Conservation (phyloP, 1,139 yeast species). For the Diutina catenulata region DNA sequence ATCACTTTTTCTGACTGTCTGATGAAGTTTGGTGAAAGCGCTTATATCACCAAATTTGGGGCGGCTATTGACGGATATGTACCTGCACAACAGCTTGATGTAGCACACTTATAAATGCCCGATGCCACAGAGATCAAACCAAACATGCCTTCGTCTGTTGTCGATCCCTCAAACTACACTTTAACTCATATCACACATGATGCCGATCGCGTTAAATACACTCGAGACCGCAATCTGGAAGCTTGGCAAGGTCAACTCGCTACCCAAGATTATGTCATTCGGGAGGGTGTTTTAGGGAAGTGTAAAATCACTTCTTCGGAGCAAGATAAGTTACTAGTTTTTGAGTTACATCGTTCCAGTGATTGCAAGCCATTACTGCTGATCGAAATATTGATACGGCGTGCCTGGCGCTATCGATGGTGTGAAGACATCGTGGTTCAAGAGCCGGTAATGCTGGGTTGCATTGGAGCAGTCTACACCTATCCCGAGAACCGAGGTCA, state of each 20-base stretch:
- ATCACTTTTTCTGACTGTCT: too few species aligned
- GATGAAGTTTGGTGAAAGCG: too few species aligned
- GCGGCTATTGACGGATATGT: too few species aligned
- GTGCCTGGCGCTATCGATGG: slow-evolving; percentile 16
- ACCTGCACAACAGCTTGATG: too few species aligned
- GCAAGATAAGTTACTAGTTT: slow-evolving; percentile 19
- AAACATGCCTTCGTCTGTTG: too few species aligned
- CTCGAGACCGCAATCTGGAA: slow-evolving; percentile 36
- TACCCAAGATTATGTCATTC: slow-evolving; percentile 33
- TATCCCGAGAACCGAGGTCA: slow-evolving; percentile 43
- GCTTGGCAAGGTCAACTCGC: slow-evolving; percentile 44
- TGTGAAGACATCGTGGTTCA: slow-evolving; percentile 11
- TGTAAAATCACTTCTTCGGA: slow-evolving; percentile 17
- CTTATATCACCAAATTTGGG: too few species aligned
- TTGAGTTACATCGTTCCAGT: slow-evolving; percentile 16
- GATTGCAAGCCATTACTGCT: slow-evolving; percentile 20
- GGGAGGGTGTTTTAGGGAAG: slow-evolving; percentile 36
- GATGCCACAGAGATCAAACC: too few species aligned
- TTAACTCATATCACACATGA: slow-evolving; percentile 14
- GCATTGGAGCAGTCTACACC: slow-evolving; percentile 51
- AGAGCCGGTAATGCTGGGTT: slow-evolving; percentile 28
- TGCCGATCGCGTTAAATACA: slow-evolving; percentile 29
- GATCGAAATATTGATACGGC: slow-evolving; percentile 26
- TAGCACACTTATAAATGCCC: too few species aligned
- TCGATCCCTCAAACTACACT: slow-evolving; percentile 6